phyloP scores from a whole-genome alignment of 1,284 basidiomycete genomes.

The Ustilago curta region DNA sequence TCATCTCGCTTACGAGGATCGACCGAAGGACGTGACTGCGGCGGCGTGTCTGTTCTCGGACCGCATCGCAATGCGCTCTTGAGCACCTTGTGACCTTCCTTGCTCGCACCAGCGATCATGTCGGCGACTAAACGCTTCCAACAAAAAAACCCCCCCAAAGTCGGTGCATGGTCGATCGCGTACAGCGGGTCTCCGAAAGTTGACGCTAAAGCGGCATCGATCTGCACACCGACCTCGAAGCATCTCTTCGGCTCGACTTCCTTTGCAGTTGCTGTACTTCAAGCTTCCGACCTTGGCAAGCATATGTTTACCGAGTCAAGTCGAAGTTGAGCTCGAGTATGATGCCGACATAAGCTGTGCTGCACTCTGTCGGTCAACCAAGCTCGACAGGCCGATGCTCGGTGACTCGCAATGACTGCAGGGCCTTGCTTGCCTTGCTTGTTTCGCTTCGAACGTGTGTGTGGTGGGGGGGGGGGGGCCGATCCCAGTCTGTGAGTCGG shows the following conservation, averaged over 20 bases:
- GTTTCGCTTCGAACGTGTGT: not conserved
- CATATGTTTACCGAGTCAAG: not conserved
- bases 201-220: no score
- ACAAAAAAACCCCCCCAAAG: no score
- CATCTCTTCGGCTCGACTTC: no score
- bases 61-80: not conserved
- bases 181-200: no score
- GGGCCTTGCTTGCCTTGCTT: not conserved
- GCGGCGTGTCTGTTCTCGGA: not conserved
- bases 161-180: no score
- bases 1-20: constrained; percentile 10
- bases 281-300: not conserved
- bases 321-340: constrained; percentile 1
- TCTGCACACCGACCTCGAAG: no score
- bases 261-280: not conserved
- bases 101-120: not conserved
- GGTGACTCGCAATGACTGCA: not conserved
- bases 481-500: no score
- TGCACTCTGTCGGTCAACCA: not conserved
- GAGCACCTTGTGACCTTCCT: not conserved
- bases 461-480: no score
- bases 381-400: not conserved
- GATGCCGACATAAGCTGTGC: not conserved
- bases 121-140: not conserved
- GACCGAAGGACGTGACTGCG: constrained; percentile 8